These are phyloP conservation scores for Glycine tomentella DNA, from an alignment of 306 rosid species.

Conservation along the genomic window DNA sequence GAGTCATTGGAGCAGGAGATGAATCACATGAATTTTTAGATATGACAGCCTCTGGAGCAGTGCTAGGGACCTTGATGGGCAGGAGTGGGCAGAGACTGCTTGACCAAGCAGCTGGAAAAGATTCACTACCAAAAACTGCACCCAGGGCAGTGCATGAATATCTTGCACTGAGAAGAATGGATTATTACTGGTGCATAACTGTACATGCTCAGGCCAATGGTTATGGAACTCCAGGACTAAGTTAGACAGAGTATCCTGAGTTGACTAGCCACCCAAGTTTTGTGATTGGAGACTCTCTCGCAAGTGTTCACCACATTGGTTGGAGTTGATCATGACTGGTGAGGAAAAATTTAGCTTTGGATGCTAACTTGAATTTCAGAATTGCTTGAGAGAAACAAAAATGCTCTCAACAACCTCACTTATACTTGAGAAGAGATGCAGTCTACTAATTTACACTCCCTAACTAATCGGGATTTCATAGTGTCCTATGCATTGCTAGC, in stretches of 20 bases:
- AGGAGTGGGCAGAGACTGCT: too few relatives aligned
- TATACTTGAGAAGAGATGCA: neutral
- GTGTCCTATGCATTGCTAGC: neutral
- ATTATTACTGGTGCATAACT: neutral
- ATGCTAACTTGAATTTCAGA: neutral
- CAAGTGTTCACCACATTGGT: neutral
- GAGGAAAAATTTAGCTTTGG: neutral
- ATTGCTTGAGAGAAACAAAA: neutral
- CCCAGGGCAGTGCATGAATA: too few relatives aligned
- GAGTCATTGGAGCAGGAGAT: too few relatives aligned
- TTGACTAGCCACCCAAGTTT: neutral
- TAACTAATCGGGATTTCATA: neutral
- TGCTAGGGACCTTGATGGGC: too few relatives aligned
- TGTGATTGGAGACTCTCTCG: neutral
- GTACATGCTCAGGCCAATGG: neutral
- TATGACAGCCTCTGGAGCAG: too few relatives aligned
- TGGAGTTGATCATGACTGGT: neutral
- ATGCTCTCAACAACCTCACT: neutral
- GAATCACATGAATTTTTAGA: too few relatives aligned
- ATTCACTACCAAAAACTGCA: too few relatives aligned
- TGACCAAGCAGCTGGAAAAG: too few relatives aligned
- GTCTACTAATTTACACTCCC: neutral
- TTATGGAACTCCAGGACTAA: neutral
- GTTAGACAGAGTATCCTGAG: neutral
- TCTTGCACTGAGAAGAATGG: neutral